Conservation (phyloP, 192 early-diverging fungal species). For the Coemansia pectinata region DNA sequence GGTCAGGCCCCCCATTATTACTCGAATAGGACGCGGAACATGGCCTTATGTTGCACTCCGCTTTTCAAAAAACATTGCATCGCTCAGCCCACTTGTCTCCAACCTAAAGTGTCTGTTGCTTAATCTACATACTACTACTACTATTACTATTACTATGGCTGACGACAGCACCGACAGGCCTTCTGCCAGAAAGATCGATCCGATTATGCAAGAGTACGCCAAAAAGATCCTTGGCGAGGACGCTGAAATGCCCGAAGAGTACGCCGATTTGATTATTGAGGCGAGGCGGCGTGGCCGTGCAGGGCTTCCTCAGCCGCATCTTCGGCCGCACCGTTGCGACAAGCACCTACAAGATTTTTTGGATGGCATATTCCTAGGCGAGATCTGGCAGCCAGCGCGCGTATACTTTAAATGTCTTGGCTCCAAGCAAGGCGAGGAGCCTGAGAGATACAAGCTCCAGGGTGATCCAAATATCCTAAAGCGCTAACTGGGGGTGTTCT, state of each 20-base stretch:
- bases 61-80: too few relatives aligned
- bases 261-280: conserved; percentile 35
- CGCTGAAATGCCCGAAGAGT: conserved; percentile 38
- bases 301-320: conserved; percentile 45
- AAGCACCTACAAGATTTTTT: conserved; percentile 52
- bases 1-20: not conserved
- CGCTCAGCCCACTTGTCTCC: not conserved
- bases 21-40: not conserved
- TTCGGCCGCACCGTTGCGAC: conserved; percentile 48
- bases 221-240: conserved; percentile 47
- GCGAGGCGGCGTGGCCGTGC: conserved; percentile 41
- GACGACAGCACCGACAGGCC: not conserved
- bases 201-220: conserved; percentile 39
- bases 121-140: not conserved
- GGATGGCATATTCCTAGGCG: conserved; percentile 41
- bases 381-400: conserved; percentile 28
- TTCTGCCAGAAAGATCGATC: conserved; percentile 15
- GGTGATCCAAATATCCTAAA: conserved; percentile 17
- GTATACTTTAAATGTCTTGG: conserved; percentile 43
- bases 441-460: conserved; percentile 43
- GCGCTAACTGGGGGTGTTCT: conserved; percentile 3
- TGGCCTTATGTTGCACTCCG: not conserved
- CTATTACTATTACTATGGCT: not conserved
- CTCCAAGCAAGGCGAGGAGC: conserved; percentile 48
- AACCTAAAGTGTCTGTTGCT: not conserved